phyloP scores from a whole-genome alignment of 2,329 filamentous ascomycete species.

The Calonectria henricotiae region DNA sequence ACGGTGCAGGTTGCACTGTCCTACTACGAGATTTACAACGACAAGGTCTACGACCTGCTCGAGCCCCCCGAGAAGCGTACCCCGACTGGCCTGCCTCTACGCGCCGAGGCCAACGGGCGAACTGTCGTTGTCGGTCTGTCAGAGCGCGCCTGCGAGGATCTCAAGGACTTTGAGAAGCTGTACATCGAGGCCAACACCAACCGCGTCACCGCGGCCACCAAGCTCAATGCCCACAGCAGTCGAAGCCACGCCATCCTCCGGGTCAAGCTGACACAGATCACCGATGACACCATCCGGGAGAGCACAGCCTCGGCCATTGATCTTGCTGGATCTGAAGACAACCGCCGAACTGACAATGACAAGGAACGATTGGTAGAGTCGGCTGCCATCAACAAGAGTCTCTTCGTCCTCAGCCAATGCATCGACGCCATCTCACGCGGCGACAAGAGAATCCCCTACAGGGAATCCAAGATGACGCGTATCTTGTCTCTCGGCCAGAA shows the following conservation, averaged over 20 bases:
- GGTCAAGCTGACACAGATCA: conserved; percentile 88
- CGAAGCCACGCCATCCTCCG: conserved; percentile 92
- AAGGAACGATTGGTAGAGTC: conserved; percentile 95
- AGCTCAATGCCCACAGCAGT: conserved; percentile 92
- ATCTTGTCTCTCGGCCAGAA: conserved; percentile 95
- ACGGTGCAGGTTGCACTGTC: conserved; percentile 83
- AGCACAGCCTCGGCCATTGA: conserved; percentile 96
- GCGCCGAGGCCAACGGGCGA: conserved; percentile 89
- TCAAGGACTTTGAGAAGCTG: conserved; percentile 91
- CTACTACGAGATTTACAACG: conserved; percentile 98
- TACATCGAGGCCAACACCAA: conserved; percentile 96
- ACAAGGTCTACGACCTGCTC: conserved; percentile 93
- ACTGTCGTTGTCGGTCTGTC: conserved; percentile 90
- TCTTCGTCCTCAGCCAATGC: conserved; percentile 95
- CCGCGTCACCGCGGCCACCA: conserved; percentile 90
- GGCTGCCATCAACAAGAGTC: conserved; percentile 96
- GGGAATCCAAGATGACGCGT: conserved; percentile 97
- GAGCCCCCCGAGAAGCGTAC: conserved; percentile 91
- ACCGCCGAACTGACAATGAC: conserved; percentile 92
- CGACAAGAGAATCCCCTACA: conserved; percentile 87
- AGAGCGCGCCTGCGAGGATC: conserved; percentile 84
- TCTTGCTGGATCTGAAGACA: conserved; percentile 95
- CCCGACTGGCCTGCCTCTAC: conserved; percentile 83
- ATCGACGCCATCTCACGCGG: conserved; percentile 91
- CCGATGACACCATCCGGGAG: conserved; percentile 77